Evolutionary conservation across 2,329 filamentous ascomycete species (phyloP), one percentile per base, ranked within the genome.

Genomic region (Neurospora sp.): DNA sequence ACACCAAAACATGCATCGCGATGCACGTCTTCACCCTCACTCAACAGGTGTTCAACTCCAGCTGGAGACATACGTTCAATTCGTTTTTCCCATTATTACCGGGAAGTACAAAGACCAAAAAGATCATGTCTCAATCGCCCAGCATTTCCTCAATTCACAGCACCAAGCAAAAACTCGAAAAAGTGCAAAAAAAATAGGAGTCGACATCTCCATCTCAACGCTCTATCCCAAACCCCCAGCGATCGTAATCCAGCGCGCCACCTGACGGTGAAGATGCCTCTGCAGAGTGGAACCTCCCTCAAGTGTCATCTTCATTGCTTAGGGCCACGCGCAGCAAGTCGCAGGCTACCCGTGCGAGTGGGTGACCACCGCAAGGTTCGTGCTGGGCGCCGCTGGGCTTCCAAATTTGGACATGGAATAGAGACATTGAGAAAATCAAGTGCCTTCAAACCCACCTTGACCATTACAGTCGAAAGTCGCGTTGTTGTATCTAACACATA

Each of bases 231-330:
- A 81, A 80, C 86, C 86, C 85, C 83, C 78, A 83, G 81, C 84
- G 82, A 84, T 84, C 87, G 88, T 89, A 80, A 85, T 90, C 88
- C 88, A 87, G 81, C 83, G 82, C 87, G 89, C 89, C 88, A 90
- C 84, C 84, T 84, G 85, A 89, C 86, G 88, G 88, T 87, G 87
- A 86, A 87, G 84, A 88, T 83, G 79, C 80, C 88, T 90, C 86
- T 90, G 88, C 88, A 89, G 87, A 89, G 88, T 90, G 86, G 90
- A 81, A 70, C 88, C 88, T 89, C 88, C 85, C 89, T 90, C 84
- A 88, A 90, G 88, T 76, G 78, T 90, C 77, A 82, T 87, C 86
- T 87, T 86, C 88, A 89, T 86, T 87, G 86, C 88, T 89, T 86
- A 90, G 81, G 87, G 84, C 81, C 81, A 79, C 82, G 78, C 80